Percentiles rank a stretch among this genome's conserved stretches.
Evolutionary conservation across 1,139 yeast genomes (phyloP).

Genomic region (Geotrichum citri-aurantii): DNA sequence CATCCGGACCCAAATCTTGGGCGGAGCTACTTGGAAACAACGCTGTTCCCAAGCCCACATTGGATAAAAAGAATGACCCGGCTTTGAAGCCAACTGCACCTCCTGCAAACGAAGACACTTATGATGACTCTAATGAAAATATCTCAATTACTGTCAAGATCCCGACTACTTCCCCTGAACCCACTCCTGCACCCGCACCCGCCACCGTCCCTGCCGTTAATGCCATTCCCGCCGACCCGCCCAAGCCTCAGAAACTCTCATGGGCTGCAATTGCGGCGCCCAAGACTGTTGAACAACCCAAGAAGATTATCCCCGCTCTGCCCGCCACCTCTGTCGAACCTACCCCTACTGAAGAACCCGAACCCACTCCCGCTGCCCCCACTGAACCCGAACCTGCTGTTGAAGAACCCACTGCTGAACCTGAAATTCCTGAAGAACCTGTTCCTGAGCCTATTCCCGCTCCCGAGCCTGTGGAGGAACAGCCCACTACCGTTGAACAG

Average conservation of each 20-base stretch:
- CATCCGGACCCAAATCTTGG: constrained; percentile 23
- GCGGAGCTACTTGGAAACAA: constrained; percentile 26
- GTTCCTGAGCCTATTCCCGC: constrained; percentile 1
- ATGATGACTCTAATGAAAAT: constrained; percentile 7
- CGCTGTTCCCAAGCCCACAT: constrained; percentile 5
- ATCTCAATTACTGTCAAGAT: constrained; percentile 17
- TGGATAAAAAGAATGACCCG: constrained; percentile 10
- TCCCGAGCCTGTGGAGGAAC: constrained; percentile 2
- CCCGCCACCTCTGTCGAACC: constrained; percentile 2
- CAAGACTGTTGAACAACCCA: constrained; percentile 24
- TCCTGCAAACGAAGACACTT: constrained; percentile 8
- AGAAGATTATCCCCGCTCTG: constrained; percentile 5
- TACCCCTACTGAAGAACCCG: background rate
- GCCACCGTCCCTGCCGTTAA: background rate
- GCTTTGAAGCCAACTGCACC: constrained; percentile 15
- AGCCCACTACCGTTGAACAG: constrained; percentile 8
- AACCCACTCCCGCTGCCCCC: background rate
- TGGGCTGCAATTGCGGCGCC: constrained; percentile 42
- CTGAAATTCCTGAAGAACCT: constrained; percentile 2
- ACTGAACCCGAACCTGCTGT: constrained; percentile 20
- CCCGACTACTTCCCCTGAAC: constrained; percentile 7
- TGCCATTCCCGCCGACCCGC: background rate
- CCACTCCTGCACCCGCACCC: constrained; percentile 17
- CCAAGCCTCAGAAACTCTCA: constrained; percentile 22
- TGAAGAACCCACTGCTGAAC: constrained; percentile 3